Percentiles rank a stretch among this genome's conserved stretches.
These are phyloP conservation scores for Ananas comosus DNA, from an alignment of 176 grass and related monocot species.

Conservation along the genomic window DNA sequence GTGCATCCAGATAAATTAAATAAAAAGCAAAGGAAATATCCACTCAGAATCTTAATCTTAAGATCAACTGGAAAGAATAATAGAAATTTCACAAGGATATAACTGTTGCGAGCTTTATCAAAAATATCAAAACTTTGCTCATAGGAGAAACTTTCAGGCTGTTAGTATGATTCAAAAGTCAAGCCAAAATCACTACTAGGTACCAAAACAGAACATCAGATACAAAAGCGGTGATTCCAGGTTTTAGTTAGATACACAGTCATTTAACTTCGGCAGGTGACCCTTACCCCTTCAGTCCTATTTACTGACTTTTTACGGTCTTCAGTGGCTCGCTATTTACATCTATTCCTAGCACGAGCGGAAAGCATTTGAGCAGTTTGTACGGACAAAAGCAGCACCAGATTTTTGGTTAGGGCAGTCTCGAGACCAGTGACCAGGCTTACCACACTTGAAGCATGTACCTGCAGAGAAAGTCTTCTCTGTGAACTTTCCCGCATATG, in stretches of 20 bases:
- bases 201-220: background rate
- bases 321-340: conserved; percentile 4
- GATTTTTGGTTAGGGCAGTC: conserved; percentile 42
- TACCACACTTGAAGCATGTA: conserved; percentile 62
- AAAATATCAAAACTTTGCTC: background rate
- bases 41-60: too few species aligned
- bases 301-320: too few species aligned
- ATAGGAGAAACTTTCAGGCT: background rate
- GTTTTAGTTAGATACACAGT: background rate
- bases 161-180: background rate
- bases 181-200: background rate
- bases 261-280: background rate
- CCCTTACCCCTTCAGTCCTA: too few species aligned
- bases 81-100: too few species aligned
- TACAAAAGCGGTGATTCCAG: background rate
- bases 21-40: too few species aligned
- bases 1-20: too few species aligned
- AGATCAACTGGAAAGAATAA: too few species aligned
- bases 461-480: conserved; percentile 1
- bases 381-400: conserved; percentile 20
- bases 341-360: conserved; percentile 29
- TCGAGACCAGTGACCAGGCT: conserved; percentile 55
- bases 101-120: background rate
- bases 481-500: too few species aligned
- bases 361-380: conserved; percentile 33